Evolutionary conservation across 805 yeast genomes (phyloP).

Genomic region (Ogataea chonburiensis): DNA sequence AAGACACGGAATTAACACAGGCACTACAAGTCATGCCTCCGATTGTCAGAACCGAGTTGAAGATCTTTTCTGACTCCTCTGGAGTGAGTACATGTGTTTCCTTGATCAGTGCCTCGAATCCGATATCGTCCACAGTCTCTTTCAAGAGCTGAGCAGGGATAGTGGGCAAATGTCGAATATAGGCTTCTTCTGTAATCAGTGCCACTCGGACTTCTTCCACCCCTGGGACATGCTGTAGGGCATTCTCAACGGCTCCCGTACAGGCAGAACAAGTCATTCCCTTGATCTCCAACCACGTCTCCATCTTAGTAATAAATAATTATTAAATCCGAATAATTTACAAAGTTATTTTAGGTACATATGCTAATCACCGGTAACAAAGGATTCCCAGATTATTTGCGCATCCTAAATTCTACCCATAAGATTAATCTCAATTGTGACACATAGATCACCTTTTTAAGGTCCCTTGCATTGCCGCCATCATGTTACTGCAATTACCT

Average conservation of each 20-base stretch:
- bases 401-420: too few species aligned
- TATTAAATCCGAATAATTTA: conserved; percentile 4
- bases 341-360: not conserved
- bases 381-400: too few species aligned
- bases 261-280: conserved; percentile 97
- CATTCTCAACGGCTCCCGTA: conserved; percentile 56
- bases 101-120: conserved; percentile 47
- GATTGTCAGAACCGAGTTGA: conserved; percentile 30
- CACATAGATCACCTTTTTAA: too few species aligned
- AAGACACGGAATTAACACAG: conserved; percentile 64
- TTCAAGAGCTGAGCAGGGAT: conserved; percentile 37
- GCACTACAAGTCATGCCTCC: conserved; percentile 88
- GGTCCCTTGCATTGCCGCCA: too few species aligned
- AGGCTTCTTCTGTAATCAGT: conserved; percentile 71
- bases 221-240: conserved; percentile 22
- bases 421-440: too few species aligned
- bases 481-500: too few species aligned
- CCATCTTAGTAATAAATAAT: not conserved
- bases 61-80: not conserved
- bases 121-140: conserved; percentile 69
- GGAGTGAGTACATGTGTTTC: conserved; percentile 5
- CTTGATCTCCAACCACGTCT: conserved; percentile 33
- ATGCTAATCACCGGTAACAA: too few species aligned
- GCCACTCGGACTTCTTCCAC: conserved; percentile 56
- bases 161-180: conserved; percentile 45